Evolutionary conservation across 148 eudicot species (phyloP), one percentile per base, ranked within the genome.

Genomic region (Agrostemma githago): DNA sequence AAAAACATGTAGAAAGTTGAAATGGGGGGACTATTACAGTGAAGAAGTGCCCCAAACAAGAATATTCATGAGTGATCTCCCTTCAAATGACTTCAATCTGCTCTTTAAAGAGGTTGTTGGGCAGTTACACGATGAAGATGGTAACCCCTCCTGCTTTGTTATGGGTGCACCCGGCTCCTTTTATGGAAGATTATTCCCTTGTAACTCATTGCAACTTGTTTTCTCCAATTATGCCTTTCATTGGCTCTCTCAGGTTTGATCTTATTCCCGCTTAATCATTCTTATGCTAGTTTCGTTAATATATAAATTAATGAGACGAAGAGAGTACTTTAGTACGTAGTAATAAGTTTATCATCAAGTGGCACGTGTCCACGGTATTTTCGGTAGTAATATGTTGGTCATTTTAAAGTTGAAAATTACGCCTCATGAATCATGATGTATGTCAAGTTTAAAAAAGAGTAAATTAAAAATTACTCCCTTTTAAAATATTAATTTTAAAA

Each of bases 211-310:
- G 68, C 79, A 80, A 37, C 72, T 80, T 10, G 72, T 76, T 4
- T 58, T 56, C 68, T 80, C 82, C 43, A 69, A 61, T 19, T 75
- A 63, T 34, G 73, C 79, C 54, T 14, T 80, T 21, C 82, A 80
- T 56, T 79, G 82, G 82, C 75, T 79, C 5, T 79, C 82, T 37
- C 76, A 75, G 82, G 82, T 79, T 57, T 3, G 56, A 15, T 8
- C 14, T 51, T 51, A 51, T 2, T 10, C 56, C 14, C 16, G 56
- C 14, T 51, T 51, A 3, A 51, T 51, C 34, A 26, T 26, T 26
- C 34, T 26, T 26, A 26, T 26, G 34, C 34, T 26, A 26, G 34
- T 26, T 26, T 26, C 1, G 34, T 26, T 26, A 26, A 26, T 26
- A 26, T 26, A 26, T 26, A 26, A 26, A 26, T 26, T 26, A 26